Conservation (phyloP, 75 land plant genomes). For the Ceratopteris richardii region DNA sequence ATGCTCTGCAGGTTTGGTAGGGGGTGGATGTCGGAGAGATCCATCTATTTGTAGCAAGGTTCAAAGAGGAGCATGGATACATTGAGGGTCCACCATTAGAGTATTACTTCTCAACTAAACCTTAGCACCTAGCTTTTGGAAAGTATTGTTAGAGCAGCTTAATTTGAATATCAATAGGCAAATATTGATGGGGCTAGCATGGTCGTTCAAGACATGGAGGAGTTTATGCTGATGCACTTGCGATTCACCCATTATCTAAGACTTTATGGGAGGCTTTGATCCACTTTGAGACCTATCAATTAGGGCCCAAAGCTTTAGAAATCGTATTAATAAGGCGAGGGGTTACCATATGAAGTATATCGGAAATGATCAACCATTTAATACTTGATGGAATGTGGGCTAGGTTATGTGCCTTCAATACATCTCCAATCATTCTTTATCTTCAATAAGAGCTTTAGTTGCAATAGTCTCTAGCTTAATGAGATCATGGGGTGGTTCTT, state of each 20-base stretch:
- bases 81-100: constrained; percentile 59
- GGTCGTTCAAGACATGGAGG: constrained; percentile 60
- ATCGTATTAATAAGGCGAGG: no score
- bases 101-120: constrained; percentile 62
- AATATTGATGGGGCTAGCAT: constrained; percentile 62
- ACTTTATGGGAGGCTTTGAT: constrained; percentile 81
- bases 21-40: no score
- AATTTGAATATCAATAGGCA: constrained; percentile 89
- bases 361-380: no score
- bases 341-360: no score
- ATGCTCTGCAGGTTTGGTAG: no score
- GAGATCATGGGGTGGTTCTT: no score
- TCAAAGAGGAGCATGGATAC: constrained; percentile 74
- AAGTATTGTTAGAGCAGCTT: constrained; percentile 77
- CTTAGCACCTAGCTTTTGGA: constrained; percentile 79
- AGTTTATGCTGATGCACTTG: constrained; percentile 46
- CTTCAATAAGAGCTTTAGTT: no score
- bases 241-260: constrained; percentile 56
- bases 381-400: no score
- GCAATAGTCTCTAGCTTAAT: no score
- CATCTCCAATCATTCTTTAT: no score
- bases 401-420: no score
- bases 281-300: constrained; percentile 55
- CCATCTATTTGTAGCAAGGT: constrained; percentile 83
- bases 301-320: constrained; percentile 49